These are phyloP conservation scores for Triangularia verruculosa DNA, from an alignment of 2,329 filamentous ascomycete genomes.

Conservation along the genomic window DNA sequence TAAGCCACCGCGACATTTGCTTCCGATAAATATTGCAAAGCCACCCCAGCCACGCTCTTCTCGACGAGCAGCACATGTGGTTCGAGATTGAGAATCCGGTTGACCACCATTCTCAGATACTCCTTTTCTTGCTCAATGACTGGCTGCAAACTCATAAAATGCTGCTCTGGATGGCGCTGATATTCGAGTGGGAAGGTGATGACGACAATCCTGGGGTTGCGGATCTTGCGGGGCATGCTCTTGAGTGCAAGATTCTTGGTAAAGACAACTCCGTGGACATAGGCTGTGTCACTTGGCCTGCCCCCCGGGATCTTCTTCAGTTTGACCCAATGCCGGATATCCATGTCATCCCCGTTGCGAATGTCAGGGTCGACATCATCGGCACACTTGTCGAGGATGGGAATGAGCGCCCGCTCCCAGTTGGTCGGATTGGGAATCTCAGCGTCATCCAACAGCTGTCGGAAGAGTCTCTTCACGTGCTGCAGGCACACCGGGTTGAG, in stretches of 20 bases:
- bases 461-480: conserved; percentile 81
- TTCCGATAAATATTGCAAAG: conserved; percentile 81
- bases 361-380: conserved; percentile 95
- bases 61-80: conserved; percentile 89
- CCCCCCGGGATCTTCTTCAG: conserved; percentile 94
- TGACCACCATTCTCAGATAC: conserved; percentile 86
- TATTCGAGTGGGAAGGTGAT: conserved; percentile 96
- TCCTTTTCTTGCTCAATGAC: conserved; percentile 96
- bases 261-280: conserved; percentile 94
- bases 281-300: conserved; percentile 85
- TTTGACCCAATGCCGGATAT: conserved; percentile 96
- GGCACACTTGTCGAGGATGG: conserved; percentile 84
- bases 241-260: conserved; percentile 96
- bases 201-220: conserved; percentile 80
- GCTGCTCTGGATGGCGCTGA: conserved; percentile 78
- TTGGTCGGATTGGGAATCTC: conserved; percentile 67
- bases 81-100: conserved; percentile 79
- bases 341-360: conserved; percentile 87
- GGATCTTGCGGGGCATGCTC: conserved; percentile 86
- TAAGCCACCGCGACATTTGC: conserved; percentile 90
- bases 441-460: conserved; percentile 77
- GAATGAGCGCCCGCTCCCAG: conserved; percentile 89
- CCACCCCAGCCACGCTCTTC: conserved; percentile 86
- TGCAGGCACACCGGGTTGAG: conserved; percentile 83
- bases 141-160: conserved; percentile 97